Percentiles rank a stretch among this genome's conserved stretches.
These are phyloP conservation scores for Phaeophleospora eucalypticola DNA, from an alignment of 2,329 filamentous ascomycete genomes.

Conservation along the genomic window DNA sequence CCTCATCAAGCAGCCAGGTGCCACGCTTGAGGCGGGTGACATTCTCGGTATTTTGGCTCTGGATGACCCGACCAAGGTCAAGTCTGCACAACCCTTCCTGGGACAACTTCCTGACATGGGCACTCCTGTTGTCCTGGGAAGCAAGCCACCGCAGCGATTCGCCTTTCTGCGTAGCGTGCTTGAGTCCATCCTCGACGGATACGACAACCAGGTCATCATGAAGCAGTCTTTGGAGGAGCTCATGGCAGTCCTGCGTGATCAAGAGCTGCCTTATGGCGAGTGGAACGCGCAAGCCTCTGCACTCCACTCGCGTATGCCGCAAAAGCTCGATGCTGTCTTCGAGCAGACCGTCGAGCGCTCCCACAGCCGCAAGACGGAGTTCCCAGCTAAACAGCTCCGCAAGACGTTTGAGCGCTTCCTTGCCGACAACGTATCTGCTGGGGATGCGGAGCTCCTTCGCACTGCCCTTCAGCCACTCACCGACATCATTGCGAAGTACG, in stretches of 20 bases:
- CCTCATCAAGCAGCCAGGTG: conserved; percentile 97
- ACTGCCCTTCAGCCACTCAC: conserved; percentile 69
- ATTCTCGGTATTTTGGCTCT: conserved; percentile 96
- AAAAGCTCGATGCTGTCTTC: conserved; percentile 80
- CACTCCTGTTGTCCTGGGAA: conserved; percentile 79
- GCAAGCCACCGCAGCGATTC: conserved; percentile 88
- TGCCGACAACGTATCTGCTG: conserved; percentile 67
- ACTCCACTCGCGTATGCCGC: conserved; percentile 93
- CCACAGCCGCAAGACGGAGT: conserved; percentile 73
- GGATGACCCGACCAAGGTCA: conserved; percentile 92
- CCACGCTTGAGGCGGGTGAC: conserved; percentile 95
- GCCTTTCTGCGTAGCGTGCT: conserved; percentile 71
- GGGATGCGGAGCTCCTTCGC: conserved; percentile 70
- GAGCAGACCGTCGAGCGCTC: conserved; percentile 82
- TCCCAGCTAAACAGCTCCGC: conserved; percentile 81
- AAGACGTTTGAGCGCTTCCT: conserved; percentile 86
- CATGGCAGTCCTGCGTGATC: conserved; percentile 82
- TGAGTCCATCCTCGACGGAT: conserved; percentile 83
- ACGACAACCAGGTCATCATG: conserved; percentile 98
- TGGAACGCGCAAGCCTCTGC: conserved; percentile 96
- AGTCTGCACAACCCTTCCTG: conserved; percentile 91
- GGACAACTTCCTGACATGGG: conserved; percentile 86
- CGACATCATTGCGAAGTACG: conserved; percentile 73
- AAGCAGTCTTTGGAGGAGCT: conserved; percentile 77
- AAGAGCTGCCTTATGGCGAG: conserved; percentile 90